Evolutionary conservation across 139 green algal species (phyloP).

Genomic region (Closterium sp.): DNA sequence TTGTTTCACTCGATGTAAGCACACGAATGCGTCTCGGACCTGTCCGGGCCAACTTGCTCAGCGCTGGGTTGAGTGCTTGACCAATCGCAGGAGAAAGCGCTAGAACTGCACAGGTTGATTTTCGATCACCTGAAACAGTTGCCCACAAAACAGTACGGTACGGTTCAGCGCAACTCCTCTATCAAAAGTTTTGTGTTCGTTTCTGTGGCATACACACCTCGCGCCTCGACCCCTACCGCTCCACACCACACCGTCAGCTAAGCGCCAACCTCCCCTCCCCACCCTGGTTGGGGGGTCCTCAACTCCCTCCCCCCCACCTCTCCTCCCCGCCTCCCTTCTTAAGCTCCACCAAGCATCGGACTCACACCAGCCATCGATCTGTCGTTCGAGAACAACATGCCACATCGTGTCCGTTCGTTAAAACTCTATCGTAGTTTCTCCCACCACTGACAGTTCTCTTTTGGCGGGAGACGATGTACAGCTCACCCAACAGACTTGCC

Average conservation of each 20-base stretch:
- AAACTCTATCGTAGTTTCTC: too few relatives aligned
- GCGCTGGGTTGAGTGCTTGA: too few relatives aligned
- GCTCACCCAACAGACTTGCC: too few relatives aligned
- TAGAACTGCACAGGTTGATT: too few relatives aligned
- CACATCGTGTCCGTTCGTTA: background rate
- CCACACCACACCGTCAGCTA: background rate
- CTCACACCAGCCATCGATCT: background rate
- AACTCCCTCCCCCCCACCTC: too few relatives aligned
- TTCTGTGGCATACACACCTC: background rate
- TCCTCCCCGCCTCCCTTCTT: background rate
- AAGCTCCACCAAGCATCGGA: background rate
- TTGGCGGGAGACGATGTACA: too few relatives aligned
- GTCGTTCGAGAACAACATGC: too few relatives aligned
- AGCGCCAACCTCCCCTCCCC: background rate
- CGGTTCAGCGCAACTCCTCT: background rate
- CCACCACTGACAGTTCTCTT: too few relatives aligned
- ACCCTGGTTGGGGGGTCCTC: background rate
- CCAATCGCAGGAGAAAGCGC: too few relatives aligned
- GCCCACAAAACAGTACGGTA: too few relatives aligned
- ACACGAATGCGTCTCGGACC: background rate
- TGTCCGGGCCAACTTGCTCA: too few relatives aligned
- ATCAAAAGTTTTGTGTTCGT: background rate
- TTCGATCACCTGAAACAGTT: too few relatives aligned
- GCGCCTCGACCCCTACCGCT: background rate
- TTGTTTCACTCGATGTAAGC: background rate